Conservation (phyloP, 805 yeast species). For the Starmerella khaoyaiensis region DNA sequence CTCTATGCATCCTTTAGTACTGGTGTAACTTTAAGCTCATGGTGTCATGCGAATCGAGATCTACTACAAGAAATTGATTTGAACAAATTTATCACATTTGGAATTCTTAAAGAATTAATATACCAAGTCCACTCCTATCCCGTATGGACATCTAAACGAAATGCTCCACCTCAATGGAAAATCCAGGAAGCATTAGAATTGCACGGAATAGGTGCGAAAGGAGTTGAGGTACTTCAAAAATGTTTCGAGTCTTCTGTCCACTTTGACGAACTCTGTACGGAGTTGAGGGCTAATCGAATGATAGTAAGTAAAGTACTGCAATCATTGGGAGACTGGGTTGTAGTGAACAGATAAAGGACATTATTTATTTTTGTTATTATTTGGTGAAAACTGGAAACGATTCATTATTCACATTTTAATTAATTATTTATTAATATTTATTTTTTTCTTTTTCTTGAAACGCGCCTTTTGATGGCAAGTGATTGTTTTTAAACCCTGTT, state of each 20-base stretch:
- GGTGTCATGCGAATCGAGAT: slow-evolving; percentile 60
- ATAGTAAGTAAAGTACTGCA: slow-evolving; percentile 16
- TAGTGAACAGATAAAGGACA: slow-evolving; percentile 9
- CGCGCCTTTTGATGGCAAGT: not conserved
- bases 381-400: too few relatives aligned
- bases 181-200: slow-evolving; percentile 8
- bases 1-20: slow-evolving; percentile 68
- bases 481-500: not conserved
- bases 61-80: slow-evolving; percentile 57
- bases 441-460: not conserved
- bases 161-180: slow-evolving; percentile 3
- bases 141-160: slow-evolving; percentile 25
- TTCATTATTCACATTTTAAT: too few relatives aligned
- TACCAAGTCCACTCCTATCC: slow-evolving; percentile 75
- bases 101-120: slow-evolving; percentile 66
- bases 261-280: slow-evolving; percentile 21
- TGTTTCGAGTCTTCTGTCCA: slow-evolving; percentile 16
- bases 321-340: slow-evolving; percentile 21
- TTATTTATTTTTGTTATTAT: too few relatives aligned
- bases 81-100: slow-evolving; percentile 75
- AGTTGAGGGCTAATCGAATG: slow-evolving; percentile 19
- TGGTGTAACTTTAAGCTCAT: slow-evolving; percentile 62
- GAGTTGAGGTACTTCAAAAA: slow-evolving; percentile 5
- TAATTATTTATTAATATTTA: not conserved
- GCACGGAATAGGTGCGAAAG: slow-evolving; percentile 7